Conservation (phyloP, 768 basidiomycete genomes). For the Punctularia strigosozonata region DNA sequence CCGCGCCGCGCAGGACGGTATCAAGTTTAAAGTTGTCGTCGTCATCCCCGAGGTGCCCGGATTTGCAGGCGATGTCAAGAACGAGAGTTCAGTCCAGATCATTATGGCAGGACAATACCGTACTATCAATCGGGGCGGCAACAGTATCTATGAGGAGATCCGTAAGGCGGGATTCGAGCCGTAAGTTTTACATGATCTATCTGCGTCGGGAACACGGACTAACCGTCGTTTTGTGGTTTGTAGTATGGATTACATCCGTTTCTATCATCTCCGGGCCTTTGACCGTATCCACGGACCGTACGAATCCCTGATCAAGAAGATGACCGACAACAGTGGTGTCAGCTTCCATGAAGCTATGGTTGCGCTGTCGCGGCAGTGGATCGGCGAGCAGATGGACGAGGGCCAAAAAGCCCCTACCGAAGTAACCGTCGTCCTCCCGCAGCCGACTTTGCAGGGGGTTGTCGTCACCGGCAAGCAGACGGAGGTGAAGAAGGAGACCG, state of each 20-base stretch:
- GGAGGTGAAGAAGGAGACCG: constrained; percentile 42
- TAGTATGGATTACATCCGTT: constrained; percentile 77
- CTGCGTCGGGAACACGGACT: neutral
- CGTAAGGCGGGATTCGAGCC: constrained; percentile 69
- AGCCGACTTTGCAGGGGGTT: constrained; percentile 36
- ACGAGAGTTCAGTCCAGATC: constrained; percentile 48
- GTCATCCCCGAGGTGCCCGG: constrained; percentile 87
- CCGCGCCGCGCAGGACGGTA: constrained; percentile 55
- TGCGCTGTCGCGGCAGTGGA: constrained; percentile 70
- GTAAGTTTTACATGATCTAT: constrained; percentile 26
- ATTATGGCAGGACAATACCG: constrained; percentile 87
- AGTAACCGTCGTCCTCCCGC: constrained; percentile 46
- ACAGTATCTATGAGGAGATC: constrained; percentile 77
- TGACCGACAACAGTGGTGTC: constrained; percentile 67
- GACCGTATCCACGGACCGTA: constrained; percentile 68
- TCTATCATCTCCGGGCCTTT: constrained; percentile 88
- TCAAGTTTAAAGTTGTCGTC: constrained; percentile 82
- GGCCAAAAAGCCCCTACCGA: constrained; percentile 38
- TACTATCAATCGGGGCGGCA: constrained; percentile 82
- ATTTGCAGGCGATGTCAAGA: constrained; percentile 77
- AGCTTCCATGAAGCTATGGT: constrained; percentile 80
- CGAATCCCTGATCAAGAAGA: constrained; percentile 40
- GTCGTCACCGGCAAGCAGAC: constrained; percentile 38
- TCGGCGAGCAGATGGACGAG: constrained; percentile 33
- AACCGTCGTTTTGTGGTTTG: constrained; percentile 3